A percentile compares a stretch with the other conserved stretches of the same genome.
phyloP scores from a whole-genome alignment of 179 eudicot genomes.

The Spinacia oleracea region DNA sequence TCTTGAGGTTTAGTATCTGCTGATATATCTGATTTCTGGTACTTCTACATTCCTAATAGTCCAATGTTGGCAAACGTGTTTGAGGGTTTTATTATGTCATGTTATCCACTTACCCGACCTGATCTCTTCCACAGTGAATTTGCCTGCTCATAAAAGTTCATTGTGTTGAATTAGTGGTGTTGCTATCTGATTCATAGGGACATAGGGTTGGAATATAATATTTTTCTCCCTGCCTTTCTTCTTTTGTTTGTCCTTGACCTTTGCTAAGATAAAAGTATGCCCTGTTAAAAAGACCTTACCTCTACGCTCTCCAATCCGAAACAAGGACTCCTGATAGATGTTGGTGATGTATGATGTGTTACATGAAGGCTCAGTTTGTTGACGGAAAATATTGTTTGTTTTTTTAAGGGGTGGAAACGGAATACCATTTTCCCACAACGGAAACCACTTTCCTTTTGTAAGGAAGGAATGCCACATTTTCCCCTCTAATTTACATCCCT shows the following conservation, averaged over 20 bases:
- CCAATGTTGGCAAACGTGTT: neutral
- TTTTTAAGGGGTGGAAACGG: too few species aligned
- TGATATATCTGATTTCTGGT: neutral
- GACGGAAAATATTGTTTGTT: too few species aligned
- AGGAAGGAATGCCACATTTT: too few species aligned
- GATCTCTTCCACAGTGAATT: neutral
- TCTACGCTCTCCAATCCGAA: neutral
- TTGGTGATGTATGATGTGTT: neutral
- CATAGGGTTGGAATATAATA: neutral
- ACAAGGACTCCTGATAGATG: neutral
- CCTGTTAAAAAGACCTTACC: neutral
- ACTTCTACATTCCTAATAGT: neutral
- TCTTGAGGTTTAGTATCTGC: slow-evolving; percentile 9
- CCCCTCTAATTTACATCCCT: too few species aligned
- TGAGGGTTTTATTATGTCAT: neutral
- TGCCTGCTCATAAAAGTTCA: neutral
- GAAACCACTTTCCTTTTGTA: too few species aligned
- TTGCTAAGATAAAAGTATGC: neutral
- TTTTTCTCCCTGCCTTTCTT: neutral
- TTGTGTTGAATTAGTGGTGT: neutral
- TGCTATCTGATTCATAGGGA: neutral
- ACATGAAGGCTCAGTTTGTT: too few species aligned
- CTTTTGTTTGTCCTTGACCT: neutral
- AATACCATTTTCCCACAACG: too few species aligned
- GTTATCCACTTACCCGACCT: neutral